phyloP scores from a whole-genome alignment of 2,329 filamentous ascomycete species.

The Penicillium sp. region DNA sequence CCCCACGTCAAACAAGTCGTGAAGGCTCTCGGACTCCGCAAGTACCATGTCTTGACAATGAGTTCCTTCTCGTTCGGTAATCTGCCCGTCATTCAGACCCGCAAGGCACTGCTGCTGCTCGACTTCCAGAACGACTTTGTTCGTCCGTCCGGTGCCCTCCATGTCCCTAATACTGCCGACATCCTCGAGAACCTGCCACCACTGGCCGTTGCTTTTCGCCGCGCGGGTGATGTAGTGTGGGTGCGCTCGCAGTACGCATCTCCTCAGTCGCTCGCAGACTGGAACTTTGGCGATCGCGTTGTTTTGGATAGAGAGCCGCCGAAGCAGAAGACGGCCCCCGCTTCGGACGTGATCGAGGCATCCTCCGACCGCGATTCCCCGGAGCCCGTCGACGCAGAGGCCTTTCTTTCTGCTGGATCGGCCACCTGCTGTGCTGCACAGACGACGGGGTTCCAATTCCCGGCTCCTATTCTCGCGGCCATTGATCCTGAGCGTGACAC shows the following conservation, averaged over 20 bases:
- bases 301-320: slow-evolving; percentile 33
- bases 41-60: slow-evolving; percentile 32
- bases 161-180: slow-evolving; percentile 60
- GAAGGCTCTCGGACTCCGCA: not conserved
- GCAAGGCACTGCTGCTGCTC: slow-evolving; percentile 73
- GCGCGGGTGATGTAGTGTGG: slow-evolving; percentile 76
- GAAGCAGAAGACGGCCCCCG: slow-evolving; percentile 5
- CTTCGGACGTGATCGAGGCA: slow-evolving; percentile 22
- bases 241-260: slow-evolving; percentile 71
- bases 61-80: slow-evolving; percentile 31
- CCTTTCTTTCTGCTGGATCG: slow-evolving; percentile 40
- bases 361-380: slow-evolving; percentile 18
- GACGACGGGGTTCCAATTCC: slow-evolving; percentile 50
- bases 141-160: slow-evolving; percentile 63
- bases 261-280: slow-evolving; percentile 57
- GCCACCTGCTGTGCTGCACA: slow-evolving; percentile 41
- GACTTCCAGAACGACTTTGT: slow-evolving; percentile 93
- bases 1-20: slow-evolving; percentile 1
- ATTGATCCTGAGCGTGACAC: slow-evolving; percentile 54
- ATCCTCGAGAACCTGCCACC: slow-evolving; percentile 66
- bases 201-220: slow-evolving; percentile 71
- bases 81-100: slow-evolving; percentile 54
- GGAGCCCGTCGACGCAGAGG: slow-evolving; percentile 39
- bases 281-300: slow-evolving; percentile 47
- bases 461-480: slow-evolving; percentile 48